These are phyloP conservation scores for Blastomyces silverae DNA, from an alignment of 2,329 filamentous ascomycete species.

Conservation along the genomic window DNA sequence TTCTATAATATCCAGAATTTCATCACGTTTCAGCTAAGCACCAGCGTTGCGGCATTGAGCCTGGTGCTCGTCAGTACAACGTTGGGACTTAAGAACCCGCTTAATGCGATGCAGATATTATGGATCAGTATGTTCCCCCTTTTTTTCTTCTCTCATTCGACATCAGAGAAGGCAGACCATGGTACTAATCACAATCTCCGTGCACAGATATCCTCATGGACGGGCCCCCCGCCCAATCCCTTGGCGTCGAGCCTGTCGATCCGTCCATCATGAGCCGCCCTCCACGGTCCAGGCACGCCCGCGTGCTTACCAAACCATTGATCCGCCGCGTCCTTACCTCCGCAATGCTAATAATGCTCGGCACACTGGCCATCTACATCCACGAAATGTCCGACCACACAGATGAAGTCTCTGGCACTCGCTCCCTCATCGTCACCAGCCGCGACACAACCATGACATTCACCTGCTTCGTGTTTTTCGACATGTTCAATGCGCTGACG, in stretches of 20 bases:
- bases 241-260: slow-evolving; percentile 92
- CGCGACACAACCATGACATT: slow-evolving; percentile 99
- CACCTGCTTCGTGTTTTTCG: slow-evolving; percentile 96
- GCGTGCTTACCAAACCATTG: slow-evolving; percentile 79
- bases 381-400: slow-evolving; percentile 79
- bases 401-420: slow-evolving; percentile 37
- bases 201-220: slow-evolving; percentile 94
- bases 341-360: slow-evolving; percentile 81
- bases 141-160: not conserved
- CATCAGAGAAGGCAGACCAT: not conserved
- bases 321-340: slow-evolving; percentile 81
- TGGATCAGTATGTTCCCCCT: slow-evolving; percentile 77
- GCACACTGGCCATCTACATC: slow-evolving; percentile 85
- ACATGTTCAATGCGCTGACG: slow-evolving; percentile 97
- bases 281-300: slow-evolving; percentile 76
- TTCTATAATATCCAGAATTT: slow-evolving; percentile 99
- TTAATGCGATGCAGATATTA: slow-evolving; percentile 99
- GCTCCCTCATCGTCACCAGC: slow-evolving; percentile 64
- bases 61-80: slow-evolving; percentile 89
- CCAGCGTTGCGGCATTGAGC: slow-evolving; percentile 85
- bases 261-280: slow-evolving; percentile 89
- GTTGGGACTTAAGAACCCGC: slow-evolving; percentile 85
- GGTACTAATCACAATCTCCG: slow-evolving; percentile 1
- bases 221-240: slow-evolving; percentile 90
- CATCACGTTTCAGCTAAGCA: slow-evolving; percentile 95